Conservation (phyloP, 768 basidiomycete genomes). For the Lactifluus piperatus region DNA sequence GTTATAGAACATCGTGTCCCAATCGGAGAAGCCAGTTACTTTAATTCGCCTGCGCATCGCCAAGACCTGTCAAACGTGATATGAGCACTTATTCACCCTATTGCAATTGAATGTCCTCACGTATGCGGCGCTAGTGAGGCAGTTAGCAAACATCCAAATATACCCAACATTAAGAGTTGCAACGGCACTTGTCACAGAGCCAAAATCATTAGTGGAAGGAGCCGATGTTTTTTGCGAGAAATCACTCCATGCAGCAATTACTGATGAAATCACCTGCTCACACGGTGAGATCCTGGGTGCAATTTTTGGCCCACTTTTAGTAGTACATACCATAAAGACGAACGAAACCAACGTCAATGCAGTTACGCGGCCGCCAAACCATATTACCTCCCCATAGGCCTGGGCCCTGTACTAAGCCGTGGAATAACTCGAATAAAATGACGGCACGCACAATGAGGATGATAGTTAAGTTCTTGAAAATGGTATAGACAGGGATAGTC, state of each 20-base stretch:
- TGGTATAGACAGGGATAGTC: slow-evolving; percentile 95
- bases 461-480: slow-evolving; percentile 99
- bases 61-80: slow-evolving; percentile 53
- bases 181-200: slow-evolving; percentile 38
- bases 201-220: slow-evolving; percentile 22
- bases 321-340: slow-evolving; percentile 68
- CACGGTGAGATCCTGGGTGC: neutral
- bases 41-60: slow-evolving; percentile 97
- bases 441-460: slow-evolving; percentile 76
- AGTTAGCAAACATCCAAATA: slow-evolving; percentile 95
- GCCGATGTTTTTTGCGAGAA: slow-evolving; percentile 28
- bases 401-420: slow-evolving; percentile 24
- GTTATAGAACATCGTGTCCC: slow-evolving; percentile 99
- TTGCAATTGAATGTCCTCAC: slow-evolving; percentile 36
- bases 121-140: slow-evolving; percentile 82
- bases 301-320: neutral
- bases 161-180: slow-evolving; percentile 71
- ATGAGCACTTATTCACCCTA: neutral
- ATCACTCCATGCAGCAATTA: slow-evolving; percentile 95
- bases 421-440: neutral
- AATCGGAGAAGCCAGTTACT: slow-evolving; percentile 89
- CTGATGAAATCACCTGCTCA: slow-evolving; percentile 74
- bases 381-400: slow-evolving; percentile 96
- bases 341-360: slow-evolving; percentile 84
- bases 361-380: slow-evolving; percentile 90